Conservation (phyloP, 163 green algal species). For the Volvox carteri region DNA sequence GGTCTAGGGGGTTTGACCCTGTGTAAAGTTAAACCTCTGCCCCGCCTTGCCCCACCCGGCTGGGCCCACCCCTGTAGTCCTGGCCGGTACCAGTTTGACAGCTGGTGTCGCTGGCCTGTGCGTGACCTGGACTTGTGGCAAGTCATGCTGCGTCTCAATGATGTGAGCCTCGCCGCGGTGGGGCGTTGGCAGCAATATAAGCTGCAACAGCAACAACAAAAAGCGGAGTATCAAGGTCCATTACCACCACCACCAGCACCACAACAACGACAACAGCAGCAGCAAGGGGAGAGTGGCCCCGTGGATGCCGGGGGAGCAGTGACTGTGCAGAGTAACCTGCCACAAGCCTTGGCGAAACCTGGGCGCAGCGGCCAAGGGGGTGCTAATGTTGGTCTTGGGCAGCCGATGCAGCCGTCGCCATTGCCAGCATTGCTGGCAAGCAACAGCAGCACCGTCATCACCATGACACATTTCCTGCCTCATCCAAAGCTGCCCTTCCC, state of each 20-base stretch:
- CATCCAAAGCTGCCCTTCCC: slow-evolving; percentile 60
- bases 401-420: neutral
- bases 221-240: too few species aligned
- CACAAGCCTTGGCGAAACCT: neutral
- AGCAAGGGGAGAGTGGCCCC: too few species aligned
- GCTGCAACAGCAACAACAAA: neutral
- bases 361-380: neutral
- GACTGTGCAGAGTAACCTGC: neutral
- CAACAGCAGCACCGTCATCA: slow-evolving; percentile 55
- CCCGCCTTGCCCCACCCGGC: too few species aligned
- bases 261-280: neutral
- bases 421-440: too few species aligned
- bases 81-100: slow-evolving; percentile 66
- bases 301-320: neutral
- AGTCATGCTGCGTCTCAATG: slow-evolving; percentile 58
- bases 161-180: neutral
- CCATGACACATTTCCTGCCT: slow-evolving; percentile 77
- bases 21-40: too few species aligned
- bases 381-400: neutral
- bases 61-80: too few species aligned
- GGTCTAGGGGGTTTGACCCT: too few species aligned
- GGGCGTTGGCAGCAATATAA: slow-evolving; percentile 13
- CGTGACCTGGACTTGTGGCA: slow-evolving; percentile 62
- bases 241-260: neutral
- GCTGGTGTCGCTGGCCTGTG: slow-evolving; percentile 74